A percentile compares a stretch with the other conserved stretches of the same genome.
Conservation (phyloP, 257 asterid species). For the Solanum tacnaense region DNA sequence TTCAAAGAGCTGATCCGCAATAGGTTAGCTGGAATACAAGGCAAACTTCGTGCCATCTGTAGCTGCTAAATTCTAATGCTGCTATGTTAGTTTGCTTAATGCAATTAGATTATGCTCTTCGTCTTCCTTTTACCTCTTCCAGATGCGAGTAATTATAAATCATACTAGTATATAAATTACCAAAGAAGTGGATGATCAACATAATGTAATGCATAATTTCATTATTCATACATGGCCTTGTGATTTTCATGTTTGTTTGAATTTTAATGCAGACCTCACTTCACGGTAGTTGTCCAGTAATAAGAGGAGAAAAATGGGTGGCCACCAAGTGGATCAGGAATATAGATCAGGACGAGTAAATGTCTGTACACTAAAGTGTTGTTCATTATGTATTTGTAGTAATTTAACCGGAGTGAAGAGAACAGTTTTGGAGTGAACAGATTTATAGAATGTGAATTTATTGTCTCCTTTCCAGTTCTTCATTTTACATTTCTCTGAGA, state of each 20-base stretch:
- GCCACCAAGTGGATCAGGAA: slow-evolving; percentile 96
- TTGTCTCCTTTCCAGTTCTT: background rate
- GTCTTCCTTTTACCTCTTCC: background rate
- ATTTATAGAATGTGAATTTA: background rate
- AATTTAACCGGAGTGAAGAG: background rate
- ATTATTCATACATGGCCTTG: background rate
- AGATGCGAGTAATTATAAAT: background rate
- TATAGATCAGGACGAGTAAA: slow-evolving; percentile 30
- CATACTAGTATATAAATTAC: background rate
- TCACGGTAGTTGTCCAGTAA: slow-evolving; percentile 94
- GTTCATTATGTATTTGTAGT: background rate
- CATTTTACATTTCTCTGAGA: background rate
- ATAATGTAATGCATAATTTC: background rate
- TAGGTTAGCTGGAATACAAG: background rate
- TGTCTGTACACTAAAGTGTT: background rate
- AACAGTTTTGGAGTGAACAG: background rate
- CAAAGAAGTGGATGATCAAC: background rate
- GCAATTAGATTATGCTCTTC: background rate
- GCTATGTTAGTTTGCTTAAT: background rate
- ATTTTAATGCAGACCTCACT: slow-evolving; percentile 51
- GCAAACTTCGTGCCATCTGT: background rate
- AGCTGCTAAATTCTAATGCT: background rate
- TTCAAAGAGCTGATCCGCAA: background rate
- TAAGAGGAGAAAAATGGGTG: slow-evolving; percentile 91
- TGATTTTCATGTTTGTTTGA: background rate